These are phyloP conservation scores for Eucalyptus caleyi DNA, from an alignment of 345 rosid genomes.

Conservation along the genomic window DNA sequence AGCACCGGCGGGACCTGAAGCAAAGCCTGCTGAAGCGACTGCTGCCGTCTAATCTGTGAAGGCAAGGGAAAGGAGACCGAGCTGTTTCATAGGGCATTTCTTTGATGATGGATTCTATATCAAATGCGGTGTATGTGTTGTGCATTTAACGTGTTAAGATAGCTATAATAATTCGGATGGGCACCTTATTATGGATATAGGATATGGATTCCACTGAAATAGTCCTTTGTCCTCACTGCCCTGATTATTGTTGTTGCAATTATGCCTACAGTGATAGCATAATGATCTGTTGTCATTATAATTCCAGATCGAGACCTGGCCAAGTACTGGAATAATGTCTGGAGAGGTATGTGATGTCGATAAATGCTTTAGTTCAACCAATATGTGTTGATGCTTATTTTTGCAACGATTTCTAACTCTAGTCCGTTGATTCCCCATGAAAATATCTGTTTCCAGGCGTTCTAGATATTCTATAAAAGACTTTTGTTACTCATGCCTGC, in stretches of 20 bases:
- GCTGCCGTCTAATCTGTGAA: background rate
- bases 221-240: background rate
- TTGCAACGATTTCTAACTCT: background rate
- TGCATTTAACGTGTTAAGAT: background rate
- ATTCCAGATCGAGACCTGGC: background rate
- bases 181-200: background rate
- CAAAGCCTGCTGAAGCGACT: conserved; percentile 18
- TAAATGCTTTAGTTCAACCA: background rate
- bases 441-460: background rate
- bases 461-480: background rate
- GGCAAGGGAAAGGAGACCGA: background rate
- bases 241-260: background rate
- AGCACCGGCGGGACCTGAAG: conserved; percentile 12
- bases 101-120: background rate
- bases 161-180: background rate
- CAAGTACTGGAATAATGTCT: background rate
- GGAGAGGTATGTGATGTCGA: background rate
- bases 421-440: background rate
- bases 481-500: background rate
- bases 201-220: background rate
- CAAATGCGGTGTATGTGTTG: background rate
- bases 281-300: background rate
- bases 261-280: background rate
- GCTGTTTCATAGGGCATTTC: background rate
- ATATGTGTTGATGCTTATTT: background rate